phyloP scores from a whole-genome alignment of 2,329 filamentous ascomycete genomes.

The Hymenotorrendiella dingleyae region DNA sequence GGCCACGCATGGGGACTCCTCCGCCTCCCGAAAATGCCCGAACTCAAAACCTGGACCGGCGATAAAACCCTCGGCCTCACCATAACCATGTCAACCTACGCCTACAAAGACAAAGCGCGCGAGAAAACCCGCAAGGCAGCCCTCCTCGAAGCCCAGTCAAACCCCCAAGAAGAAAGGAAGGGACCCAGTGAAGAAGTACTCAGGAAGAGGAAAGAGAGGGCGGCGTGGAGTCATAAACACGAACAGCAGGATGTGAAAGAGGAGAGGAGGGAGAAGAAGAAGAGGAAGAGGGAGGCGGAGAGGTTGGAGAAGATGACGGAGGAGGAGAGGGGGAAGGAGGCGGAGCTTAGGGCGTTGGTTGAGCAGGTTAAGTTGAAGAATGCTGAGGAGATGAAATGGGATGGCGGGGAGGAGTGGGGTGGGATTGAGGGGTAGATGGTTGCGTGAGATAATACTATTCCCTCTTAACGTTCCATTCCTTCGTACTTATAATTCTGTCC shows the following conservation, averaged over 20 bases:
- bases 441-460: too few species aligned
- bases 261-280: constrained; percentile 58
- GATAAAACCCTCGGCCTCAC: constrained; percentile 57
- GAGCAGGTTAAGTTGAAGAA: constrained; percentile 52
- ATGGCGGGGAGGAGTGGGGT: constrained; percentile 23
- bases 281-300: constrained; percentile 58
- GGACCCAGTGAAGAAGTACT: constrained; percentile 36
- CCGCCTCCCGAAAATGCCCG: constrained; percentile 88
- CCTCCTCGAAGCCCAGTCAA: constrained; percentile 43
- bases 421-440: constrained; percentile 28
- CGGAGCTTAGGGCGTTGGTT: constrained; percentile 59
- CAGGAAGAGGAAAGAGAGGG: constrained; percentile 55
- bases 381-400: constrained; percentile 33
- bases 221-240: constrained; percentile 68
- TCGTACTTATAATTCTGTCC: neutral
- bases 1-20: constrained; percentile 82
- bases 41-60: constrained; percentile 67
- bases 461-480: neutral
- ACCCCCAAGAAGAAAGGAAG: constrained; percentile 32
- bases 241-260: constrained; percentile 59
- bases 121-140: constrained; percentile 59
- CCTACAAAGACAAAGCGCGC: constrained; percentile 66
- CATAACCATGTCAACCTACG: constrained; percentile 61
- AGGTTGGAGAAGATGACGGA: constrained; percentile 61
- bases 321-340: constrained; percentile 58